A percentile compares a stretch with the other conserved stretches of the same genome.
Evolutionary conservation across 768 basidiomycete species (phyloP).

Genomic region (Termitomyces sp.): DNA sequence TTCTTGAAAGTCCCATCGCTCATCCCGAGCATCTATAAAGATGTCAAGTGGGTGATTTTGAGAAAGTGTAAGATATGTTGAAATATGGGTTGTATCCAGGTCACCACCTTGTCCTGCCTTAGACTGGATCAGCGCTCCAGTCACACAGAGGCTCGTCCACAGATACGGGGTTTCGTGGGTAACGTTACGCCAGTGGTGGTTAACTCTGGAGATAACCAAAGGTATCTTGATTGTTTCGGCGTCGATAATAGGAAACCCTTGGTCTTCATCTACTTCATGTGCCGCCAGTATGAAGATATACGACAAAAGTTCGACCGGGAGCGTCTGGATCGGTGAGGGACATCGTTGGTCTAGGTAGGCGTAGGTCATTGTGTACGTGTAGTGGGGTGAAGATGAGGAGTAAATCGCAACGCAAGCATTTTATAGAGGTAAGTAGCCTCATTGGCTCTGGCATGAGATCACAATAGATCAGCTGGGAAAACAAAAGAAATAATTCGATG

Average conservation of each 20-base stretch:
- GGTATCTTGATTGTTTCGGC: conserved; percentile 42
- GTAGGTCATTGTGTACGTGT: conserved; percentile 8
- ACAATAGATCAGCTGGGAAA: conserved; percentile 19
- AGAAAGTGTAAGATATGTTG: conserved; percentile 43
- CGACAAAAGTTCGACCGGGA: conserved; percentile 57
- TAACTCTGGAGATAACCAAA: conserved; percentile 44
- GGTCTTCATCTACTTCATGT: conserved; percentile 26
- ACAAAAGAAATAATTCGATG: conserved; percentile 32
- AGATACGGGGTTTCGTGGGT: conserved; percentile 46
- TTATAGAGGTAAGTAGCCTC: conserved; percentile 28
- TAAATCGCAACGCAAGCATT: neutral
- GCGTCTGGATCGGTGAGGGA: conserved; percentile 31
- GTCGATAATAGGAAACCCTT: conserved; percentile 29
- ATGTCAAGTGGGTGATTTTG: conserved; percentile 49
- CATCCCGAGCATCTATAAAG: conserved; percentile 56
- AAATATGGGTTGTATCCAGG: conserved; percentile 37
- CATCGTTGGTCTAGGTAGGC: neutral
- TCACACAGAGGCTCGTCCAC: conserved; percentile 56
- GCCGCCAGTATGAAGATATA: conserved; percentile 52
- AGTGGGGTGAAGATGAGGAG: neutral
- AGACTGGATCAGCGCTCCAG: conserved; percentile 32
- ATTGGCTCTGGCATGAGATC: conserved; percentile 19
- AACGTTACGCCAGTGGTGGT: conserved; percentile 50
- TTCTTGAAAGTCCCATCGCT: conserved; percentile 56
- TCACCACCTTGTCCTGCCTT: conserved; percentile 3